Percentiles rank a stretch among this genome's conserved stretches.
Conservation (phyloP, 1,139 yeast species). For the Diutina scorzettiae region DNA sequence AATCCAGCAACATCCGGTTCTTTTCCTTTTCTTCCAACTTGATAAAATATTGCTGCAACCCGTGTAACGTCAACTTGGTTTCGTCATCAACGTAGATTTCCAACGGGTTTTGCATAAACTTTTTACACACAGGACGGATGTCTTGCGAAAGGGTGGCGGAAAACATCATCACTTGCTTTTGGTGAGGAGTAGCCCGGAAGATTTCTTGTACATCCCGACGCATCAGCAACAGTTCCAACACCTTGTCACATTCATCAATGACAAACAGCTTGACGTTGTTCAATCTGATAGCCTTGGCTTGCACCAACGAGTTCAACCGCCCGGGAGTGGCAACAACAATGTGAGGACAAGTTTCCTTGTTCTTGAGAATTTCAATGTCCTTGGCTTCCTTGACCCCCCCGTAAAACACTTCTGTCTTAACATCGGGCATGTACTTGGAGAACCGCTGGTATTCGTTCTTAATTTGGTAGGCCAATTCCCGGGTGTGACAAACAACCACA, state of each 20-base stretch:
- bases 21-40: conserved; percentile 85
- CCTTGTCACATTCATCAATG: conserved; percentile 97
- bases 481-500: conserved; percentile 91
- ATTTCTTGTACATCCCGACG: conserved; percentile 98
- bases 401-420: conserved; percentile 90
- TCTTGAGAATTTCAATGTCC: conserved; percentile 80
- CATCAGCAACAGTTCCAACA: conserved; percentile 85
- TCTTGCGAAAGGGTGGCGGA: conserved; percentile 93
- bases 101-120: conserved; percentile 95
- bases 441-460: conserved; percentile 96
- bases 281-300: conserved; percentile 81
- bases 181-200: conserved; percentile 95
- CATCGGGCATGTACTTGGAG: conserved; percentile 97
- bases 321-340: conserved; percentile 98
- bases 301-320: conserved; percentile 86
- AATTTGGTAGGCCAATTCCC: conserved; percentile 97
- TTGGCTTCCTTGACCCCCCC: conserved; percentile 88
- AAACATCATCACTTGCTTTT: conserved; percentile 99
- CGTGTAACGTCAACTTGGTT: conserved; percentile 93
- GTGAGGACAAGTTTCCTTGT: conserved; percentile 92
- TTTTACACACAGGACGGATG: conserved; percentile 93
- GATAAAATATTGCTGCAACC: conserved; percentile 92
- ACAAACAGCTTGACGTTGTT: conserved; percentile 90
- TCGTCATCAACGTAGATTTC: conserved; percentile 98
- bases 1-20: conserved; percentile 85